Evolutionary conservation across 2,329 filamentous ascomycete genomes (phyloP).

Genomic region (Alternaria postmessia): DNA sequence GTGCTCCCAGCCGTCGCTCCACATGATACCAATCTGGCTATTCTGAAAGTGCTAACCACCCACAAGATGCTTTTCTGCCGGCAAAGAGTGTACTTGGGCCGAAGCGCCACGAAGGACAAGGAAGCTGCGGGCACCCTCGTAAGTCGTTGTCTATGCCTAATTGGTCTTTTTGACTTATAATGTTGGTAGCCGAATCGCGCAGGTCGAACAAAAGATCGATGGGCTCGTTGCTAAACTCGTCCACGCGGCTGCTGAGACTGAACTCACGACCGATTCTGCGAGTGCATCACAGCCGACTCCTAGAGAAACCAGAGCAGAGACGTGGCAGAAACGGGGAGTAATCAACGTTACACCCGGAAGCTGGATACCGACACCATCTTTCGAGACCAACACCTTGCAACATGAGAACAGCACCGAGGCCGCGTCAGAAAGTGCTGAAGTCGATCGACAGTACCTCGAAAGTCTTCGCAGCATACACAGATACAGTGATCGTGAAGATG

Average conservation of each 20-base stretch:
- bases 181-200: slow-evolving; percentile 40
- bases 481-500: slow-evolving; percentile 28
- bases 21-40: neutral
- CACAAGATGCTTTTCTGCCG: slow-evolving; percentile 34
- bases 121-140: slow-evolving; percentile 45
- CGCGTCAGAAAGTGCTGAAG: slow-evolving; percentile 20
- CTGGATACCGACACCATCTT: slow-evolving; percentile 39
- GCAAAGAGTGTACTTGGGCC: slow-evolving; percentile 44
- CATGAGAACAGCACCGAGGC: slow-evolving; percentile 13
- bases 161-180: neutral
- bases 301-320: neutral
- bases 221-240: slow-evolving; percentile 44
- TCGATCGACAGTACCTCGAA: slow-evolving; percentile 35
- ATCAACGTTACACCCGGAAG: slow-evolving; percentile 30
- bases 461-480: slow-evolving; percentile 38
- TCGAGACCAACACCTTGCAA: slow-evolving; percentile 21
- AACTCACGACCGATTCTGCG: neutral
- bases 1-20: neutral
- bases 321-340: slow-evolving; percentile 7
- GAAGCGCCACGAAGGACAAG: slow-evolving; percentile 39
- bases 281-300: neutral
- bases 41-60: slow-evolving; percentile 4
- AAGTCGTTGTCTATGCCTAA: slow-evolving; percentile 16
- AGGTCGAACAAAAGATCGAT: slow-evolving; percentile 49
- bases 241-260: slow-evolving; percentile 18